Percentiles rank a stretch among this genome's conserved stretches.
phyloP scores from a whole-genome alignment of 495 filamentous ascomycete species.

The Neurospora sp. region DNA sequence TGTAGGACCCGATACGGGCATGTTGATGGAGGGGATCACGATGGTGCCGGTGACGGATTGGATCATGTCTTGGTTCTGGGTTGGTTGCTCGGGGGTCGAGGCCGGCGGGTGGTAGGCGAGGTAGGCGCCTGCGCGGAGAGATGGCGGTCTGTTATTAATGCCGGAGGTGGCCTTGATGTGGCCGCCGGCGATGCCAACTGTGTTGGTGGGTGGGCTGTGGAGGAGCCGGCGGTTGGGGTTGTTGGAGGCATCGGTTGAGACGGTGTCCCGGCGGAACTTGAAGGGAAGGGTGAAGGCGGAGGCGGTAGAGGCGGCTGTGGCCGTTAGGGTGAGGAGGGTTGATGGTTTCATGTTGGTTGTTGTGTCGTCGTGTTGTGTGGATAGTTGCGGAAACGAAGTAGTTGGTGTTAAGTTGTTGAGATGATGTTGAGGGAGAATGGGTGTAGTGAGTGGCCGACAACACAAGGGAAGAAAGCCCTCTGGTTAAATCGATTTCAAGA shows the following conservation, averaged over 20 bases:
- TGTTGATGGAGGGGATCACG: conserved; percentile 7
- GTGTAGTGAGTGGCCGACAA: background rate
- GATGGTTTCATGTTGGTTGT: conserved; percentile 5
- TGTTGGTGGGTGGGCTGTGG: conserved; percentile 3
- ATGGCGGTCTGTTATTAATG: background rate
- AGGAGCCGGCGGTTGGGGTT: background rate
- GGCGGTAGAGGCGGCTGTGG: background rate
- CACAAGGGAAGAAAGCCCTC: background rate
- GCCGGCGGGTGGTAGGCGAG: background rate
- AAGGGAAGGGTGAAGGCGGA: background rate
- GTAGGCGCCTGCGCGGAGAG: conserved; percentile 10
- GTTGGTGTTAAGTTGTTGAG: background rate
- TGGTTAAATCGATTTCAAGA: background rate
- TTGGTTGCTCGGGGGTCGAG: background rate
- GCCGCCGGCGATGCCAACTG: no score
- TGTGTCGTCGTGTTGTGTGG: background rate
- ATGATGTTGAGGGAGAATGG: background rate
- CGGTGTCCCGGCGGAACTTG: background rate
- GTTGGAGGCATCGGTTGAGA: background rate
- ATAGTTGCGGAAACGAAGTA: background rate
- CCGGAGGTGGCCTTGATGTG: background rate
- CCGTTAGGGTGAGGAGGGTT: conserved; percentile 3
- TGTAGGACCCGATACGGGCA: conserved; percentile 15
- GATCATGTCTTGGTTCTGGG: background rate
- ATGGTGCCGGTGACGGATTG: conserved; percentile 5